Percentiles rank a stretch among this genome's conserved stretches.
These are phyloP conservation scores for Fusarium austroafricanum DNA, from an alignment of 2,329 filamentous ascomycete species.

Conservation along the genomic window DNA sequence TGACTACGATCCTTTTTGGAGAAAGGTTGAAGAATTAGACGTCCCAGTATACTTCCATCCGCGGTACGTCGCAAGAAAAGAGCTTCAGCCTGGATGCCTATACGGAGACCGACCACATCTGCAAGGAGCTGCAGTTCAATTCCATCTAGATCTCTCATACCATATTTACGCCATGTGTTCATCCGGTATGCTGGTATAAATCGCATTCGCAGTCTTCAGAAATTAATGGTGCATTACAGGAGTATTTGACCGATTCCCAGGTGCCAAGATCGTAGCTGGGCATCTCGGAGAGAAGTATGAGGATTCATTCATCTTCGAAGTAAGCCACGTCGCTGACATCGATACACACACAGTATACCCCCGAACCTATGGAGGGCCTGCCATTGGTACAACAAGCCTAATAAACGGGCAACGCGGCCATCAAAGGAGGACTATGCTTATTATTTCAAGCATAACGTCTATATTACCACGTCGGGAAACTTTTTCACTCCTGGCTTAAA, in stretches of 20 bases:
- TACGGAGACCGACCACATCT: constrained; percentile 14
- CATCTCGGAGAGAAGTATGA: constrained; percentile 31
- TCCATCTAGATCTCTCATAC: constrained; percentile 11
- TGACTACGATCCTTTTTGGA: constrained; percentile 22
- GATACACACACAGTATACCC: background rate
- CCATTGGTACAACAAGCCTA: constrained; percentile 16
- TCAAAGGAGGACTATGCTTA: constrained; percentile 15
- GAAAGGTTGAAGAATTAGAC: constrained; percentile 2
- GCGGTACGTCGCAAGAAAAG: background rate
- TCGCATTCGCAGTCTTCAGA: too few species aligned
- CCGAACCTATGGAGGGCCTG: constrained; percentile 19
- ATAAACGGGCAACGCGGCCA: background rate
- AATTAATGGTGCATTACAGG: background rate
- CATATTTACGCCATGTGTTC: constrained; percentile 28
- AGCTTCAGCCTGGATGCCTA: background rate
- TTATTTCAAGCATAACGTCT: constrained; percentile 16
- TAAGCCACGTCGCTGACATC: too few species aligned
- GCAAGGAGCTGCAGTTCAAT: constrained; percentile 12
- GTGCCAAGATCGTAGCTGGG: constrained; percentile 9
- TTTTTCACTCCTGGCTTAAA: constrained; percentile 5
- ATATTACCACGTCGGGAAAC: constrained; percentile 20
- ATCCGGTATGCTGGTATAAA: background rate
- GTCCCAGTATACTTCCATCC: constrained; percentile 28
- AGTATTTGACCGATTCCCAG: constrained; percentile 14
- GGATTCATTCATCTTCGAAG: too few species aligned